phyloP scores from a whole-genome alignment of 2,329 filamentous ascomycete species.

The Fusarium sp. region DNA sequence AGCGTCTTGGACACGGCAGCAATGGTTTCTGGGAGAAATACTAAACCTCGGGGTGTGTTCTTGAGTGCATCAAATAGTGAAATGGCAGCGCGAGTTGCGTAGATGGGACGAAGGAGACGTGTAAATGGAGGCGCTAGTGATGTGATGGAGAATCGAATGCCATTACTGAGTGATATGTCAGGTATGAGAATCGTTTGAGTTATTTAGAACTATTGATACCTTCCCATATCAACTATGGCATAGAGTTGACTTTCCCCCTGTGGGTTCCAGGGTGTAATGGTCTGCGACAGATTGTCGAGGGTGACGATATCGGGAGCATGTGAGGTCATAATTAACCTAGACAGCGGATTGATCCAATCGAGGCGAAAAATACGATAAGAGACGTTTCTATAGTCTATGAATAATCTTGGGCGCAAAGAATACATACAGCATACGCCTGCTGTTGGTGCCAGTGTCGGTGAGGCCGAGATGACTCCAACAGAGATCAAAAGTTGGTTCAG shows the following conservation, averaged over 20 bases:
- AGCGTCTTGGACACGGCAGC: slow-evolving; percentile 72
- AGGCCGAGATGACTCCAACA: not conserved
- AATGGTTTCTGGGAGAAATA: slow-evolving; percentile 67
- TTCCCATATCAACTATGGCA: slow-evolving; percentile 69
- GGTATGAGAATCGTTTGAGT: not conserved
- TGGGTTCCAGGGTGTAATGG: slow-evolving; percentile 60
- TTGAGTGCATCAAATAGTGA: slow-evolving; percentile 87
- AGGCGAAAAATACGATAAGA: not conserved
- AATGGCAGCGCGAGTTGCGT: slow-evolving; percentile 80
- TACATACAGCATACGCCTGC: not conserved
- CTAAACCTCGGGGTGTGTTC: slow-evolving; percentile 52
- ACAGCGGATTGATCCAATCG: not conserved
- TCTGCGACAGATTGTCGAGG: slow-evolving; percentile 60
- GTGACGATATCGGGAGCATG: slow-evolving; percentile 55
- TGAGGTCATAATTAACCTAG: slow-evolving; percentile 40
- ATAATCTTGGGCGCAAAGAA: not conserved
- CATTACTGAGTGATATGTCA: slow-evolving; percentile 69
- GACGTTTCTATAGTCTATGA: not conserved
- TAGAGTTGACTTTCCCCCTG: slow-evolving; percentile 60
- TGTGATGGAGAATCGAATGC: slow-evolving; percentile 91
- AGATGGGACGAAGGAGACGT: slow-evolving; percentile 79
- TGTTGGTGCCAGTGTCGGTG: not conserved
- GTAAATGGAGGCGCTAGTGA: slow-evolving; percentile 76
- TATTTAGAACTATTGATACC: slow-evolving; percentile 47
- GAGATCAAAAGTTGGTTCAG: slow-evolving; percentile 2